phyloP scores from a whole-genome alignment of 2,329 filamentous ascomycete species.

The Tolypocladium sp. region DNA sequence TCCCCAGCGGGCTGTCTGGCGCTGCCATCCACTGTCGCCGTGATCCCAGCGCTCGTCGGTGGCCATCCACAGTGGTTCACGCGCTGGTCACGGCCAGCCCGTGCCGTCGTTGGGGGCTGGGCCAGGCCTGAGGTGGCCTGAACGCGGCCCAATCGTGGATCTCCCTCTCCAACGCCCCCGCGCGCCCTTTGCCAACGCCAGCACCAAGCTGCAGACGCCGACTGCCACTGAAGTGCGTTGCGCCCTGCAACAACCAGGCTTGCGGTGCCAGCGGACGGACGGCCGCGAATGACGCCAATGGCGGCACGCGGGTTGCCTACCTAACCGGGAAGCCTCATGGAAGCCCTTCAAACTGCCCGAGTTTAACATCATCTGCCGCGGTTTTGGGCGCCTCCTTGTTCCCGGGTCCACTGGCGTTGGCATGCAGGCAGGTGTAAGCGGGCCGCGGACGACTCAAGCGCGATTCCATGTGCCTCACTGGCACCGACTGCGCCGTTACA shows the following conservation, averaged over 20 bases:
- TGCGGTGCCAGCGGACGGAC: neutral
- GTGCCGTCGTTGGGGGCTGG: neutral
- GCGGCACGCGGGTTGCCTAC: neutral
- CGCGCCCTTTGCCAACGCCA: neutral
- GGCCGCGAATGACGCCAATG: neutral
- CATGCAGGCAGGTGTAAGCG: neutral
- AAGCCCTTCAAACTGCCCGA: neutral
- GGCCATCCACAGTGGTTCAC: neutral
- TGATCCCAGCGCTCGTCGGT: neutral
- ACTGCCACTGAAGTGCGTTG: neutral
- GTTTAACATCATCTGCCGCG: neutral
- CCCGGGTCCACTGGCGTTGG: neutral
- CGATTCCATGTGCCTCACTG: neutral
- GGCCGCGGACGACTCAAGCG: neutral
- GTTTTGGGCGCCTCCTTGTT: neutral
- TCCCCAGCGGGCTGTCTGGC: neutral
- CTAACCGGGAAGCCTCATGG: neutral
- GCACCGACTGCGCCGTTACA: neutral
- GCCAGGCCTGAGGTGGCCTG: neutral
- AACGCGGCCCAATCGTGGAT: neutral
- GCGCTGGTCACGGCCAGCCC: neutral
- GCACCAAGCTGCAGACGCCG: neutral
- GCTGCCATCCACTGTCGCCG: neutral
- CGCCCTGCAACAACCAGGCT: neutral
- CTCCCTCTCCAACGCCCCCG: neutral